These are phyloP conservation scores for Ascosphaera apis DNA, from an alignment of 2,329 filamentous ascomycete species.

Conservation along the genomic window DNA sequence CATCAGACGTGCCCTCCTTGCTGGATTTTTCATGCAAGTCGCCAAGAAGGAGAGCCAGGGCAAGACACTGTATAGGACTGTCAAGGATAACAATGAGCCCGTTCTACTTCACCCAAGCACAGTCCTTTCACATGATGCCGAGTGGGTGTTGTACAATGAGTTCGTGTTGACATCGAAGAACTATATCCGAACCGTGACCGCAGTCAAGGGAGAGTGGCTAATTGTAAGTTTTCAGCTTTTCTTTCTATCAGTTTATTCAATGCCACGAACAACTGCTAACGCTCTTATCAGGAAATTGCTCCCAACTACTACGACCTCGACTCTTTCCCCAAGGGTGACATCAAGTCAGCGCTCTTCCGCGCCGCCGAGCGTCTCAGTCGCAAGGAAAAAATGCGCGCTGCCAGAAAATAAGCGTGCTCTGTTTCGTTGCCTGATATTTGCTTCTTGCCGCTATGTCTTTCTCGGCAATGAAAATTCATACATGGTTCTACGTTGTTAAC, in stretches of 20 bases:
- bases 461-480: not conserved
- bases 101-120: constrained; percentile 88
- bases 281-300: constrained; percentile 51
- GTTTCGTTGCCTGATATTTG: not conserved
- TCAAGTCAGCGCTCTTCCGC: constrained; percentile 42
- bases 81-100: constrained; percentile 76
- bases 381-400: constrained; percentile 27
- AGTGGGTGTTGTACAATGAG: constrained; percentile 97
- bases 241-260: no score
- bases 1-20: constrained; percentile 73
- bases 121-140: constrained; percentile 64
- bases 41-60: constrained; percentile 75
- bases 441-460: not conserved
- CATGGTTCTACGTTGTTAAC: not conserved
- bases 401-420: constrained; percentile 5
- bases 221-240: constrained; percentile 34
- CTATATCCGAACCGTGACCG: constrained; percentile 85
- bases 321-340: constrained; percentile 62
- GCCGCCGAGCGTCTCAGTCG: constrained; percentile 31
- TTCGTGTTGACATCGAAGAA: constrained; percentile 97
- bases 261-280: constrained; percentile 13
- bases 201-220: constrained; percentile 83
- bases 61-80: constrained; percentile 69
- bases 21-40: constrained; percentile 99
- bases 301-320: constrained; percentile 77